A percentile compares a stretch with the other conserved stretches of the same genome.
Evolutionary conservation across 2,329 filamentous ascomycete genomes (phyloP).

Genomic region (Aspergillus eucalypticola): DNA sequence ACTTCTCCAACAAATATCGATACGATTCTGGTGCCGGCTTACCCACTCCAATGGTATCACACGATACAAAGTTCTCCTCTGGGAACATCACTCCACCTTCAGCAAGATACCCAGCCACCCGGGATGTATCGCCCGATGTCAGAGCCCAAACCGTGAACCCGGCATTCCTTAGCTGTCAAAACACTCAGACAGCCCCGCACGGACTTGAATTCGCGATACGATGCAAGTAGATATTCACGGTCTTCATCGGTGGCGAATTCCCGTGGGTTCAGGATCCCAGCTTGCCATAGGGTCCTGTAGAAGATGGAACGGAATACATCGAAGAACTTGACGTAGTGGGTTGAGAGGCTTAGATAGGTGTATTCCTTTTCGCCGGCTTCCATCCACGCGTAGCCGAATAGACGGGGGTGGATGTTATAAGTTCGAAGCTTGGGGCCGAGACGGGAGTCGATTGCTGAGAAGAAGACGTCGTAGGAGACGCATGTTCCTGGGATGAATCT

Average conservation of each 20-base stretch:
- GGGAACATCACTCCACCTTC: background rate
- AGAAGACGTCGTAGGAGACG: background rate
- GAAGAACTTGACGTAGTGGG: background rate
- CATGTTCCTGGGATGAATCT: background rate
- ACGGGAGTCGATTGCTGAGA: background rate
- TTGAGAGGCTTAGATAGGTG: background rate
- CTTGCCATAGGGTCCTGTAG: background rate
- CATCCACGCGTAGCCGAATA: background rate
- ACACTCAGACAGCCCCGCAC: background rate
- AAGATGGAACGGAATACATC: background rate
- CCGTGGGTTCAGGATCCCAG: background rate
- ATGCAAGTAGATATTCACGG: background rate
- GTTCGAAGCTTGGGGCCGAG: background rate
- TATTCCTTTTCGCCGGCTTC: background rate
- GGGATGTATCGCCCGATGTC: background rate
- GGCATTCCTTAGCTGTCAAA: background rate
- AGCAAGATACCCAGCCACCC: background rate
- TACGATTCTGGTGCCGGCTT: background rate
- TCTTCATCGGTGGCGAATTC: background rate
- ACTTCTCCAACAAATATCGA: background rate
- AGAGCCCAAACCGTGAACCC: background rate
- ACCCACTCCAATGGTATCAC: background rate
- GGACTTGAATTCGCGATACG: background rate
- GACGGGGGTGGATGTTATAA: background rate
- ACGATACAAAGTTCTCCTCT: background rate